Evolutionary conservation across 371 early-diverging fungal species (phyloP).

Genomic region (Mucor indicus): DNA sequence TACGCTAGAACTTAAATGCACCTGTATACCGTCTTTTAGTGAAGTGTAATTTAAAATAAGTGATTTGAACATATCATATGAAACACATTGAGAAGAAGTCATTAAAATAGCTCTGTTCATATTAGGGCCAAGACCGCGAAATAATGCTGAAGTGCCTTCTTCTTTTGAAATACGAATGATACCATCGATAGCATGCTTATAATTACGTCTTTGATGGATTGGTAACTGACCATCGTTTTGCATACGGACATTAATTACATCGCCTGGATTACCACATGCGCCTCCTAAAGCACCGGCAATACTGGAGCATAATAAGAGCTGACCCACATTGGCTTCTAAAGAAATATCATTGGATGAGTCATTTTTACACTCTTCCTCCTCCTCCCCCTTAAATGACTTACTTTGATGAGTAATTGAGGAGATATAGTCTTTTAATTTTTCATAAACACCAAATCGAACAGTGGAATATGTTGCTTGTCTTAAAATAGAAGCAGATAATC

Average conservation of each 20-base stretch:
- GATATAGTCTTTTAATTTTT: slow-evolving; percentile 56
- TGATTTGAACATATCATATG: slow-evolving; percentile 73
- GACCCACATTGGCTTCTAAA: slow-evolving; percentile 13
- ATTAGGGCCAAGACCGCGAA: slow-evolving; percentile 75
- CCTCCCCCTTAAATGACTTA: slow-evolving; percentile 32
- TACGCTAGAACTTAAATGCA: slow-evolving; percentile 76
- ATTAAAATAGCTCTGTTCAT: slow-evolving; percentile 75
- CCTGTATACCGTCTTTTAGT: slow-evolving; percentile 60
- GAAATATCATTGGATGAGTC: slow-evolving; percentile 18
- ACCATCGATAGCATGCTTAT: slow-evolving; percentile 77
- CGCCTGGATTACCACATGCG: slow-evolving; percentile 80
- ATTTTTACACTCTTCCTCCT: slow-evolving; percentile 5
- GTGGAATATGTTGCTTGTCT: slow-evolving; percentile 82
- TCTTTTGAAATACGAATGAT: slow-evolving; percentile 61
- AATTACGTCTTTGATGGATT: slow-evolving; percentile 61
- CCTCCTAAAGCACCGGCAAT: slow-evolving; percentile 79
- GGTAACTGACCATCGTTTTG: slow-evolving; percentile 82
- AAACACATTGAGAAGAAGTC: slow-evolving; percentile 73
- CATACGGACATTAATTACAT: slow-evolving; percentile 82
- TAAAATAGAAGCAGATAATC: slow-evolving; percentile 70
- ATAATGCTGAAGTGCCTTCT: slow-evolving; percentile 65
- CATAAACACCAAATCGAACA: slow-evolving; percentile 77
- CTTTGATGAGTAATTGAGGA: slow-evolving; percentile 41
- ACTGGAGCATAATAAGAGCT: slow-evolving; percentile 62
- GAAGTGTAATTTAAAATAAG: slow-evolving; percentile 53